A percentile compares a stretch with the other conserved stretches of the same genome.
These are phyloP conservation scores for Claviceps fusiformis DNA, from an alignment of 2,329 filamentous ascomycete species.

Conservation along the genomic window DNA sequence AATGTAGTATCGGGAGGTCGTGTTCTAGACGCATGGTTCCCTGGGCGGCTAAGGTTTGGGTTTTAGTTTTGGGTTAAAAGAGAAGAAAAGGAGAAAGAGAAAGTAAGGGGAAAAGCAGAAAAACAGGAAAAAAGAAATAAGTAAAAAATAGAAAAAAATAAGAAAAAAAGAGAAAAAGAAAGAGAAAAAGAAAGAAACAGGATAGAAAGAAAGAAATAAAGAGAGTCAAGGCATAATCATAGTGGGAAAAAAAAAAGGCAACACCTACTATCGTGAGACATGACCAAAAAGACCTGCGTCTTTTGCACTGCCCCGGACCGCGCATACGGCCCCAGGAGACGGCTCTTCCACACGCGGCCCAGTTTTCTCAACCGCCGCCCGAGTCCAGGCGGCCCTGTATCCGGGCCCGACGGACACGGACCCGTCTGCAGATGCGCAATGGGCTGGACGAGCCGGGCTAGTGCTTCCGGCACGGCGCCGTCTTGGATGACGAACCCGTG, in stretches of 20 bases:
- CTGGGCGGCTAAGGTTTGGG: constrained; percentile 33
- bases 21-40: constrained; percentile 44
- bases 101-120: no score
- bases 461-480: constrained; percentile 43
- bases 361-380: constrained; percentile 4
- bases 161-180: not conserved
- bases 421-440: constrained; percentile 32
- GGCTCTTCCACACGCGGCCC: constrained; percentile 24
- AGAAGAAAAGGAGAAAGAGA: no score
- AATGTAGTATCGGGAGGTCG: constrained; percentile 46
- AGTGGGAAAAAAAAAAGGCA: not conserved
- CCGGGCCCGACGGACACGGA: constrained; percentile 14
- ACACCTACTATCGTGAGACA: constrained; percentile 47
- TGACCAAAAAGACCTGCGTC: constrained; percentile 52
- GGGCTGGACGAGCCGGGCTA: constrained; percentile 40
- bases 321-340: constrained; percentile 45
- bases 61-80: not conserved
- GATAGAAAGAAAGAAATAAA: not conserved
- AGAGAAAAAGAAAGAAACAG: not conserved
- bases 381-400: not conserved
- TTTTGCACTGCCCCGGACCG: constrained; percentile 40
- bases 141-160: no score
- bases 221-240: no score
- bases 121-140: no score
- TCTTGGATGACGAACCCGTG: constrained; percentile 54